Base-by-base conservation (phyloP, 2,329 filamentous ascomycete genomes). In the Fonsecaea pugnacius region DNA sequence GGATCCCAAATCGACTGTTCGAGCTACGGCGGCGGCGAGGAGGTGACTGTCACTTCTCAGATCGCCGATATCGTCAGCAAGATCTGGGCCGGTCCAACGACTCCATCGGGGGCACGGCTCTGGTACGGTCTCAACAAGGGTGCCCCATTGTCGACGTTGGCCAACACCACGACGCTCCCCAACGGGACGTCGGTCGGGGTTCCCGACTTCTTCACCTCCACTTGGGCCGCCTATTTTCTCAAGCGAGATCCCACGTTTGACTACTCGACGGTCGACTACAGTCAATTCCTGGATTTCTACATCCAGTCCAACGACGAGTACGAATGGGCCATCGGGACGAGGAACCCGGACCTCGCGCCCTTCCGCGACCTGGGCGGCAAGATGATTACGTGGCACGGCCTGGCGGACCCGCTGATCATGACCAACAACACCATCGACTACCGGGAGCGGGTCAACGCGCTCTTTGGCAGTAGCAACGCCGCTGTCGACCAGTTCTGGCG, bases 361-460 rank as follows among this genome's bases (percentile, higher is more conserved):
- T 81, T 81, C 69, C 72, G 60, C 67, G 1, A 78, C 77, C 0
- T 78, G 75, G 63, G 63, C 6, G 53, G 58, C 2, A 82, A 81
- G 65, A 73, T 82, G 69, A 73, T 82, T n/a, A 76, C 74, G 1
- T 81, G 76, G 75, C 78, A 81, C 57, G 80, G 79, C 0, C 65
- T 78, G 5, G 73, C 72, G 2, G 78, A 80, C 64, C 63, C 75
- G 21, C 63, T 78, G 16, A 79, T 81, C 62, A 69, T 71, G 24
- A 70, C 75, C 1, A 72, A 74, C 8, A 76, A 77, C 2, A 77
- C 75, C 1, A 64, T 66, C 2, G 58, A 75, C 24, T 80, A 80
- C 67, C 79, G 79, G 9, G 36, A 30, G 40, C 16, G 62, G 2
- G 38, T 63, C 21, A 30, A 55, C 16, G 50, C 30, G 48, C 56